Evolutionary conservation across 805 yeast genomes (phyloP), one percentile per base, ranked within the genome.

Genomic region (Saccharomycopsis oosterbeekiorum): DNA sequence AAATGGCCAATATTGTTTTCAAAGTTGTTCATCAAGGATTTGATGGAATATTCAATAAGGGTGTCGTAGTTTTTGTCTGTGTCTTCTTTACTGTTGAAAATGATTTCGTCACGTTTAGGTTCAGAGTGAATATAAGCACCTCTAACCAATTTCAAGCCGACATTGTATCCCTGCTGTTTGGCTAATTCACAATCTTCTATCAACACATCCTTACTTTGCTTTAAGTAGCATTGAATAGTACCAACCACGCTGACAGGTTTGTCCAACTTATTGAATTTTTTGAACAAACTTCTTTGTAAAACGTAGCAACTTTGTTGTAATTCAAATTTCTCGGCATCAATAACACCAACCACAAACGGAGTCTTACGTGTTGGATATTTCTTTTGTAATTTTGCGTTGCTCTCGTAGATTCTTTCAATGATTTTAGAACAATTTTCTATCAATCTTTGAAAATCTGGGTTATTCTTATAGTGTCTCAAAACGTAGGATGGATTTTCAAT

Each of bases 91-190:
- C 90, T 81, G 65, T 78, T 76, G 75, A 86, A 93, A 64, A 92
- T 89, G 19, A 89, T 85, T 4, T 73, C 66, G 58, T 70, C 66
- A 69, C 97, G 80, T 65, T 86, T 78, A 41, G 87, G 81, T 75
- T 92, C 98, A 5, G 96, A 83, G 71, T 92, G 97, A 64, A 92
- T 83, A 76, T 92, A 92, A 15, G 98, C 98, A 66, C 98, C 98
- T 73, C 98, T 84, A 17, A 92, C 98, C 60, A 92, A 80, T 74
- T 92, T 92, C 77, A 91, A 77, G 21, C 97, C 97, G 61, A 91
- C 74, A 70, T 87, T 81, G 73, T 92, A 92, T 60, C 74, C 72
- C 19, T 74, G 73, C 59, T 81, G 79, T 62, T 74, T 67, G 17
- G 97, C 97, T 60, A 84, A 76, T 66, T 78, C 73, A 65, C 82